Evolutionary conservation across 2,329 filamentous ascomycete genomes (phyloP), one percentile per base, ranked within the genome.

Genomic region (Cercospora sp.): DNA sequence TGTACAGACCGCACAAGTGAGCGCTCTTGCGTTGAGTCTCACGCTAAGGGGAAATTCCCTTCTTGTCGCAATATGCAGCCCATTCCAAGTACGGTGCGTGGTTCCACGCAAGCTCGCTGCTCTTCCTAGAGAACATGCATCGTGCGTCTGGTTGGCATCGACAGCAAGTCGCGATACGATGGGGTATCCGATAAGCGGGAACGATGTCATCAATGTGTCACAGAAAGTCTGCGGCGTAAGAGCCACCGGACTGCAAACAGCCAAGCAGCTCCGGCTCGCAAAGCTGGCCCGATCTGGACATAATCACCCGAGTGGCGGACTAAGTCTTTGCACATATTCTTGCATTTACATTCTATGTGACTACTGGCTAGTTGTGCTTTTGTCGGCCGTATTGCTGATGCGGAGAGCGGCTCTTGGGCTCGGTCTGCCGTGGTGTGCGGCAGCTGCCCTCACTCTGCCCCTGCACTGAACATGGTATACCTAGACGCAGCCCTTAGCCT

Each of bases 131-230:
- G 26, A 16, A 13, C 48, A 13, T 28, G 20, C 10, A 55, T 28
- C 58, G 58, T 60, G 33, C 18, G 58, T 60, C 18, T 60, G 58
- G 58, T 39, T 60, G 58, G 23, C 33, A 23, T 60, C 58, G n/a
- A 39, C 33, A 60, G 58, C n/a, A 28, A 30, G 3, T n/a, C 13
- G 13, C 23, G 48, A 55, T 55, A 55, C 23, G 48, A n/a, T 28
- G 23, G 48, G 12, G 20, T 28, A 55, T 55, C 48, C 23, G 12
- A 55, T 55, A 55, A 55, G 48, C 48, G 48, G 48, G 20, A 16
- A 55, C 48, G 23, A 55, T 55, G 48, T 55, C 48, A 55, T 55
- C 48, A 55, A 55, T 55, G 48, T 55, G 48, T 55, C 48, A 55
- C 48, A 55, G 23, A 23, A 55, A 28, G 23, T 30, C 48, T 55